Base-by-base conservation (phyloP, 2,329 filamentous ascomycete genomes). In the Trichoderma harzianum region DNA sequence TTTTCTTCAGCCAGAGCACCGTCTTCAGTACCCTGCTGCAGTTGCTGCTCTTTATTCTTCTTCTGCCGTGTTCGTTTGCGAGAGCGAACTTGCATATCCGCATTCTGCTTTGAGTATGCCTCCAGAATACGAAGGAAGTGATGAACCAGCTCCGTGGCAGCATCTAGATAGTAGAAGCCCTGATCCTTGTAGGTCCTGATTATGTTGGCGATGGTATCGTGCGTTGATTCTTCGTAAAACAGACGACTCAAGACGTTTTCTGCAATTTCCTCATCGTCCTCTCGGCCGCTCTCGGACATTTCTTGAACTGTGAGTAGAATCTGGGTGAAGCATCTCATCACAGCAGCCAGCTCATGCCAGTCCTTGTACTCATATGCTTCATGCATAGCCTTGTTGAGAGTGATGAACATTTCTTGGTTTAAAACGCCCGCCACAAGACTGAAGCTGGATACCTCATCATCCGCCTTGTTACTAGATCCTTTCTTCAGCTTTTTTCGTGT, bases 161-260 rank as follows among this genome's bases (percentile, higher is more conserved):
- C 92, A 81, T 99, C 95, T 1, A 99, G 87, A 76, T 98, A 99
- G 70, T 94, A 93, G 76, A 98, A 96, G 0, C 93, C 93, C 82
- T 98, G 96, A 73, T 95, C 93, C 76, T 97, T 97, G 83, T 97
- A 98, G n/a, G 88, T 91, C 74, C 92, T 88, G 1, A 95, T 86
- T 68, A 98, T 92, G 72, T 90, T 89, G 34, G 95, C 88, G 66
- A 99, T 89, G 28, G 93, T 88, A 73, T 99, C 95, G 78, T 99
- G 95, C 0, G 95, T 98, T 0, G 93, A 89, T 78, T 98, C 94
- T 81, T 99, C 96, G 82, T 99, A 99, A 80, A 99, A 99, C n/a
- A 99, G 93, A 73, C 95, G 93, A 77, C 92, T 97, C 67, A 97
- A 89, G 14, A 97, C 98, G 76, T 99, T 99, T 79, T 99, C 95